Evolutionary conservation across 257 asterid species (phyloP).

Genomic region (Solanum neorickii): DNA sequence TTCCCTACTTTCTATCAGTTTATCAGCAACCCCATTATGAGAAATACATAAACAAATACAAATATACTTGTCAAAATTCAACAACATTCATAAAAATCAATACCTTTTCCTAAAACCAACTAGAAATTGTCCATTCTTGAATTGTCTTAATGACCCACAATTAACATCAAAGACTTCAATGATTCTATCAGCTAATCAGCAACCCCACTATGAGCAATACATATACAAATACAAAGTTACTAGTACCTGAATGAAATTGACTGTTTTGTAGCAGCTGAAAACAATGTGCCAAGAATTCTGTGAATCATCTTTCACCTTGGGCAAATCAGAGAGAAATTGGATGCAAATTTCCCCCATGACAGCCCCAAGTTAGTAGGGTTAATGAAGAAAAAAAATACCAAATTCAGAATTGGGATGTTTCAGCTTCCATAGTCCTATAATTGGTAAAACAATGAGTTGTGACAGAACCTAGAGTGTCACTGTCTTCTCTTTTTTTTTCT

Average conservation of each 20-base stretch:
- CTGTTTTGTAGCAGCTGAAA: background rate
- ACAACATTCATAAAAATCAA: background rate
- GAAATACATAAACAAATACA: background rate
- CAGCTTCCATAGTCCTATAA: background rate
- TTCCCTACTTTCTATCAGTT: background rate
- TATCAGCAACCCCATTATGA: background rate
- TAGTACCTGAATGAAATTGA: slow-evolving; percentile 2
- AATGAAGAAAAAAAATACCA: background rate
- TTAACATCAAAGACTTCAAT: background rate
- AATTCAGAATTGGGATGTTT: background rate
- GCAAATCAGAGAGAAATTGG: background rate
- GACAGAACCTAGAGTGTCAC: background rate
- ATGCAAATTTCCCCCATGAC: background rate
- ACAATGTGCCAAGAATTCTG: background rate
- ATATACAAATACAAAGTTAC: background rate
- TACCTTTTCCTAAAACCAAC: background rate
- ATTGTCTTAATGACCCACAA: background rate
- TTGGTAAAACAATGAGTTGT: background rate
- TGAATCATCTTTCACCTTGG: background rate
- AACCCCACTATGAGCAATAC: background rate
- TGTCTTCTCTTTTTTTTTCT: background rate
- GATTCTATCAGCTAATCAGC: background rate
- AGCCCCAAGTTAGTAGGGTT: background rate
- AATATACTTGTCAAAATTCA: background rate
- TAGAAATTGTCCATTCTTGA: background rate